Conservation (phyloP, 1,139 yeast genomes). For the Torulaspora globosa region DNA sequence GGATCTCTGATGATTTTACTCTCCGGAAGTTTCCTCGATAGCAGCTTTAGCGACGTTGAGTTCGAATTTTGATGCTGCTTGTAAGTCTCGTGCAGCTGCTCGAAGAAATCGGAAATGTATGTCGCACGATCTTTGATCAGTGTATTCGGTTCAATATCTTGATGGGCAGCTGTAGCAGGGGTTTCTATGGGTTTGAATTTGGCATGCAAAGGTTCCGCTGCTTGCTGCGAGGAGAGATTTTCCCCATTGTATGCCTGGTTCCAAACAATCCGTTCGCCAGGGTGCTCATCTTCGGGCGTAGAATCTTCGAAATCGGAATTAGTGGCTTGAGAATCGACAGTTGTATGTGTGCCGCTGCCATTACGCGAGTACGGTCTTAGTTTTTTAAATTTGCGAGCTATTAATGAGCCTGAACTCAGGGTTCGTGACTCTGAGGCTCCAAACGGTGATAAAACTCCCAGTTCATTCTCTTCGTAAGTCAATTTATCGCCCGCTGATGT, state of each 20-base stretch:
- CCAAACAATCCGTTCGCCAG: conserved; percentile 12
- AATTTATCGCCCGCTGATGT: conserved; percentile 8
- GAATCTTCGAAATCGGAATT: conserved; percentile 15
- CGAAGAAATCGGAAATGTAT: conserved; percentile 26
- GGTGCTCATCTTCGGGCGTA: conserved; percentile 9
- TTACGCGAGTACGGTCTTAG: conserved; percentile 21
- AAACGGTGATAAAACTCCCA: conserved; percentile 7
- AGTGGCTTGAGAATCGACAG: conserved; percentile 7
- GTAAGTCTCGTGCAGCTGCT: conserved; percentile 26
- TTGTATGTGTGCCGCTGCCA: conserved; percentile 6
- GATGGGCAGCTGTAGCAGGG: conserved; percentile 7
- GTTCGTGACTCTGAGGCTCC: conserved; percentile 21
- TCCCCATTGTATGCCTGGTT: conserved; percentile 10
- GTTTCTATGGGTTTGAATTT: conserved; percentile 13
- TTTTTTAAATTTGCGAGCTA: conserved; percentile 29
- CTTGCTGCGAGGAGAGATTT: conserved; percentile 5
- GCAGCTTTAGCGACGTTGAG: conserved; percentile 27
- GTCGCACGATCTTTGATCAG: conserved; percentile 5
- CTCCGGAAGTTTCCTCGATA: conserved; percentile 29
- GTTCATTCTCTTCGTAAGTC: conserved; percentile 8
- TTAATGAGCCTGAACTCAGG: conserved; percentile 29
- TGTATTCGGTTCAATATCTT: conserved; percentile 2
- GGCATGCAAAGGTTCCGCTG: conserved; percentile 5
- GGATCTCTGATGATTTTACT: conserved; percentile 27
- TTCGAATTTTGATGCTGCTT: conserved; percentile 21